A percentile compares a stretch with the other conserved stretches of the same genome.
Conservation (phyloP, 1,139 yeast species). For the Blastobotrys persicus region DNA sequence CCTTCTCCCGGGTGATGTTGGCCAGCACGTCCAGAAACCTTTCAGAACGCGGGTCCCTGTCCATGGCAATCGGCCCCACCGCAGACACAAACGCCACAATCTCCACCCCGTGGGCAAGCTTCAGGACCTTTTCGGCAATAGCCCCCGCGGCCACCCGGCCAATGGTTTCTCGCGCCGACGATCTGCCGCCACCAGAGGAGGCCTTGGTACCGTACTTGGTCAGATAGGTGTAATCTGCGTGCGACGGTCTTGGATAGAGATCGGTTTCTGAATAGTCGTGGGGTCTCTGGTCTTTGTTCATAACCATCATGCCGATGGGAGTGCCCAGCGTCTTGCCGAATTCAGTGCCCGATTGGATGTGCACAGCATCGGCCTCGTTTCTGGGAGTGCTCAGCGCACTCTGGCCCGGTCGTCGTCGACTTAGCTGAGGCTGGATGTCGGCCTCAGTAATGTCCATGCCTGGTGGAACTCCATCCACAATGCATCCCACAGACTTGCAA, state of each 20-base stretch:
- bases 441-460: slow-evolving; percentile 79
- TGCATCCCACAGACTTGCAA: slow-evolving; percentile 97
- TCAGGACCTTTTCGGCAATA: slow-evolving; percentile 86
- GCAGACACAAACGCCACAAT: slow-evolving; percentile 94
- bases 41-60: slow-evolving; percentile 65
- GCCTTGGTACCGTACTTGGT: slow-evolving; percentile 90
- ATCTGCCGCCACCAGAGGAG: slow-evolving; percentile 95
- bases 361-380: slow-evolving; percentile 89
- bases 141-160: slow-evolving; percentile 99
- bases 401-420: slow-evolving; percentile 98
- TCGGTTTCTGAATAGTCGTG: slow-evolving; percentile 94
- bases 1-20: slow-evolving; percentile 81
- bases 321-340: slow-evolving; percentile 88
- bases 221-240: slow-evolving; percentile 93
- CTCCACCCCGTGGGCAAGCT: slow-evolving; percentile 77
- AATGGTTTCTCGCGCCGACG: slow-evolving; percentile 95
- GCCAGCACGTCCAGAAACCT: slow-evolving; percentile 64
- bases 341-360: slow-evolving; percentile 94
- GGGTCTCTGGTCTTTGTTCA: slow-evolving; percentile 95
- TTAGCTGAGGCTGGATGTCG: slow-evolving; percentile 92
- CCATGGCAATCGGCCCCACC: slow-evolving; percentile 76
- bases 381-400: slow-evolving; percentile 88
- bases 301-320: slow-evolving; percentile 90
- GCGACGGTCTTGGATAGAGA: slow-evolving; percentile 94
- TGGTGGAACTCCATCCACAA: slow-evolving; percentile 97